Base-by-base conservation (phyloP, 2,329 filamentous ascomycete species). In the Coniochaeta prunicola region DNA sequence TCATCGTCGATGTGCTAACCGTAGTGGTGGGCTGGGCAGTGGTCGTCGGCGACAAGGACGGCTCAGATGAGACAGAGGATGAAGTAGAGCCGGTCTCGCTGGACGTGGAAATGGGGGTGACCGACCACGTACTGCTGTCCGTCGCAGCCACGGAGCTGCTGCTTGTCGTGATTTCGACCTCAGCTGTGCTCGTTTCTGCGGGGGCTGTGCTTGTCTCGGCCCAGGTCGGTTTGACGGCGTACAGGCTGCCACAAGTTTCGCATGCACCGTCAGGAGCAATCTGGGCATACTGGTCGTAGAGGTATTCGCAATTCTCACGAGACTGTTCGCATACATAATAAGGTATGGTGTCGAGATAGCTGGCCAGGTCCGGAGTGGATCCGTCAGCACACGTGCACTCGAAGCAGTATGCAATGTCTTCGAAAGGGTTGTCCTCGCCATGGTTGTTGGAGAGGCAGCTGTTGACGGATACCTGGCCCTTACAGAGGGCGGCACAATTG, bases 381-480 rank as follows among this genome's bases (percentile, higher is more conserved):
- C 57, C 57, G 57, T 53, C 45, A 21, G 57, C 28, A 33, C 57
- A 58, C 31, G 33, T 28, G 57, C 57, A 58, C 28, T 58, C 42
- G 31, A 31, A 58, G 45, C 57, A 58, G 57, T 58, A 58, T 6
- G 42, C 54, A 45, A 53, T 50, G 40, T 12, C 4, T 2, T 42
- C 1, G 48, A 58, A 58, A 7, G 57, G 57, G 33, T 40, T 53
- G 45, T 58, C 57, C 17, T 21, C 4, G 45, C 57, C 57, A n/a
- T 30, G 33, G 40, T 54, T 58, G 57, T 58, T 21, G 45, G 42
- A 53, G 1, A 17, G 28, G 45, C 57, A 58, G 3, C 30, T 58
- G 57, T 58, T 58, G 57, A 28, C 30, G 3, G 19, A 19, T 4
- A 57, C 42, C 54, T 45, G 59, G 55, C 17, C 10, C 45, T 40